Evolutionary conservation across 1,284 basidiomycete species (phyloP), one percentile per base, ranked within the genome.

Genomic region (Ceratobasidium sp.): DNA sequence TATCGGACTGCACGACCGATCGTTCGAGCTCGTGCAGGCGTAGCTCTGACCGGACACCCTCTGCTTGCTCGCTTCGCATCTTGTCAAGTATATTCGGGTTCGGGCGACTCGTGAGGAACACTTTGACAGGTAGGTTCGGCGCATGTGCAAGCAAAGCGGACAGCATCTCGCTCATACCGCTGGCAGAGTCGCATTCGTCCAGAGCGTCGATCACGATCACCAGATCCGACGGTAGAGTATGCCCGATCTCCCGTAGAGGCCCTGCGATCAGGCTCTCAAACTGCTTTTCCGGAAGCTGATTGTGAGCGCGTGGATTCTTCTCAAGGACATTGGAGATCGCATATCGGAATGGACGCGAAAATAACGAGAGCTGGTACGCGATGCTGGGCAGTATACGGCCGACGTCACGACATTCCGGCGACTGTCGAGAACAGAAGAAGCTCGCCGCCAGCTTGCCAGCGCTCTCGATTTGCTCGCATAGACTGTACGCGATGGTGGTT

Each of bases 11-110:
- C 6, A 74, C 75, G 9, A 69, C 46, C 2, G 53, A 51, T 7
- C 27, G 31, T n/a, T 74, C 75, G 22, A 75, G 43, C 41, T 65
- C 74, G 69, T 75, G 74, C 7, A 75, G 61, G 6, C 48, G 46
- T 9, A 65, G 46, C 9, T 51, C 49, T 1, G 6, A 1, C 0
- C 27, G 63, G 1, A 49, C 19, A 7, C 7, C 4, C 4, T 51
- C 31, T 9, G 19, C 27, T 9, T 19, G 5, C 5, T 6, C 0
- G 7, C 8, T 2, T 13, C 2, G 6, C 63, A 65, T 65, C 0
- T 9, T 29, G 8, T 39, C 48, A 5, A 39, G 34, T 65, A 65
- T 65, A 7, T 11, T 39, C 0, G 63, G 1, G n/a, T 51, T 19
- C 2, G 63, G 63, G 3, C 63, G 63, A n/a, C 63, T 65, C 13